Evolutionary conservation across 1,284 basidiomycete genomes (phyloP).

Genomic region (Ustilago bromivora): DNA sequence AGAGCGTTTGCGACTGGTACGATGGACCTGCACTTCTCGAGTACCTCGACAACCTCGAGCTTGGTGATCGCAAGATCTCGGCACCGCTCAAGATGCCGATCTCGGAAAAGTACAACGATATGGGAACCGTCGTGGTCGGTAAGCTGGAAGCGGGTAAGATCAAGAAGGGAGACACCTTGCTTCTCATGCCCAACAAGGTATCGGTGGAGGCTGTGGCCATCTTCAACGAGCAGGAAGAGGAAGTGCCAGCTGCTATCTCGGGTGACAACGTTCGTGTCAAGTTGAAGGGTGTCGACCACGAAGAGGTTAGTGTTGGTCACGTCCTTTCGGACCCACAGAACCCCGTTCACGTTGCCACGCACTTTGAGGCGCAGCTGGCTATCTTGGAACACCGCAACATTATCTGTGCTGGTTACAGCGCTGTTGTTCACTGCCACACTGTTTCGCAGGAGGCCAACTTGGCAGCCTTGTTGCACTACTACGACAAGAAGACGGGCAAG

Average conservation of each 20-base stretch:
- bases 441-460: constrained; percentile 65
- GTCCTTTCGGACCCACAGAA: constrained; percentile 63
- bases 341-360: constrained; percentile 66
- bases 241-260: constrained; percentile 68
- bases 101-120: constrained; percentile 69
- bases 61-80: constrained; percentile 66
- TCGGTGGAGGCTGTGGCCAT: constrained; percentile 63
- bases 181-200: constrained; percentile 67
- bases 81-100: constrained; percentile 69
- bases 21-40: constrained; percentile 62
- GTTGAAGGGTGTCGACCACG: constrained; percentile 67
- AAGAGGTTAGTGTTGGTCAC: constrained; percentile 65
- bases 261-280: constrained; percentile 69
- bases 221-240: constrained; percentile 68
- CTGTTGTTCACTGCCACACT: constrained; percentile 68
- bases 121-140: constrained; percentile 69
- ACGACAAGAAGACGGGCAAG: constrained; percentile 70
- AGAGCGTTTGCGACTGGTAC: constrained; percentile 64
- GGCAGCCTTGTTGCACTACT: constrained; percentile 67
- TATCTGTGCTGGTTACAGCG: constrained; percentile 68
- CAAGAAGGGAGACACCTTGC: constrained; percentile 61
- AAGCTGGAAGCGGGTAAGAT: constrained; percentile 68
- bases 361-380: constrained; percentile 69
- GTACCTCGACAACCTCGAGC: constrained; percentile 62
- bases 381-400: constrained; percentile 69